A percentile compares a stretch with the other conserved stretches of the same genome.
Evolutionary conservation across 2,329 filamentous ascomycete species (phyloP).

Genomic region (Curvularia eragrostidis): DNA sequence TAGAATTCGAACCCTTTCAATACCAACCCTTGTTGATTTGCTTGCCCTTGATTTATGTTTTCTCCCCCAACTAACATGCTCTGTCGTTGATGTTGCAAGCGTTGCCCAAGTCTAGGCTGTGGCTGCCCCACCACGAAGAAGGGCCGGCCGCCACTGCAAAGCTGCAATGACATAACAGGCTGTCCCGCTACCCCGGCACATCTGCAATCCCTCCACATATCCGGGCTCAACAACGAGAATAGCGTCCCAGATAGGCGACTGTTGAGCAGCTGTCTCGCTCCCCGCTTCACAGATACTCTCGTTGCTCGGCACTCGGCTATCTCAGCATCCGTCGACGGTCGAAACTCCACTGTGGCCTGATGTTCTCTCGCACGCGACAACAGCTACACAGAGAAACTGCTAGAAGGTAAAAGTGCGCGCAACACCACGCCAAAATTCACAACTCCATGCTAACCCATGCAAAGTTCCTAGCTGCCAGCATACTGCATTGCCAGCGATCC

Average conservation of each 20-base stretch:
- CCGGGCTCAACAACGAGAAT: slow-evolving; percentile 46
- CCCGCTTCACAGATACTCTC: slow-evolving; percentile 1
- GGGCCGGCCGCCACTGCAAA: slow-evolving; percentile 23
- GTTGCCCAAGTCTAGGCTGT: not conserved
- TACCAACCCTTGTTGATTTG: slow-evolving; percentile 9
- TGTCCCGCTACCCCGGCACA: slow-evolving; percentile 21
- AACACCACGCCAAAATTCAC: slow-evolving; percentile 14
- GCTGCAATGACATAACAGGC: slow-evolving; percentile 31
- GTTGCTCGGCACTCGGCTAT: slow-evolving; percentile 30
- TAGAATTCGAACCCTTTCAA: slow-evolving; percentile 4
- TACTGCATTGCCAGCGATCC: slow-evolving; percentile 10
- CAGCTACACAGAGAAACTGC: slow-evolving; percentile 10
- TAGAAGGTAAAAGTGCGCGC: slow-evolving; percentile 5
- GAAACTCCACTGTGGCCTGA: slow-evolving; percentile 23
- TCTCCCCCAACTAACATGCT: not conserved
- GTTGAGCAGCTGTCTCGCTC: slow-evolving; percentile 15
- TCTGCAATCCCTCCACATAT: slow-evolving; percentile 31
- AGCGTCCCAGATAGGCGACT: slow-evolving; percentile 35
- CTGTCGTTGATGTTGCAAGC: not conserved
- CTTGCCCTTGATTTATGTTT: not conserved
- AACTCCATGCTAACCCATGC: slow-evolving; percentile 1
- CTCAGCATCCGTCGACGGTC: slow-evolving; percentile 2
- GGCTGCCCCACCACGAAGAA: slow-evolving; percentile 18
- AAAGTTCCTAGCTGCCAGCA: not conserved
- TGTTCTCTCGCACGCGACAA: slow-evolving; percentile 20